A percentile compares a stretch with the other conserved stretches of the same genome.
phyloP scores from a whole-genome alignment of 139 green algal genomes.

The Closterium sp. region DNA sequence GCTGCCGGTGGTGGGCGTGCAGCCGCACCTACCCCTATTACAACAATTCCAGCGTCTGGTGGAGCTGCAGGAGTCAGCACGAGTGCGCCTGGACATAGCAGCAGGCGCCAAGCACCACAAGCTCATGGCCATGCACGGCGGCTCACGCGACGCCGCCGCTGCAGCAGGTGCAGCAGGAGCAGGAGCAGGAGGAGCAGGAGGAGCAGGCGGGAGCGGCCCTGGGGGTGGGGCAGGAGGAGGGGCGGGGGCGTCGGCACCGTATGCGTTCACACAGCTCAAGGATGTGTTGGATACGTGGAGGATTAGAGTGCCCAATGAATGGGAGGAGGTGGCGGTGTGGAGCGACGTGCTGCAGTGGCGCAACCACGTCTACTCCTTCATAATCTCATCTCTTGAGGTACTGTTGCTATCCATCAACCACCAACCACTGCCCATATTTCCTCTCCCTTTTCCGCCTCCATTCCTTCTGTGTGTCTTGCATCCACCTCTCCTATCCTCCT shows the following conservation, averaged over 20 bases:
- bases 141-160: neutral
- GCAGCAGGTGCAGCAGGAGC: conserved; percentile 9
- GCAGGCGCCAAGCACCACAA: neutral
- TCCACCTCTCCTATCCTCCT: too few species aligned
- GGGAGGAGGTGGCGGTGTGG: conserved; percentile 88
- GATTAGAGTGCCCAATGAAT: conserved; percentile 91
- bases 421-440: neutral
- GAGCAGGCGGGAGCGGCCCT: neutral
- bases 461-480: too few species aligned
- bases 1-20: conserved; percentile 76
- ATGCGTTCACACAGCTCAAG: conserved; percentile 60
- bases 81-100: conserved; percentile 7
- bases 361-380: conserved; percentile 93
- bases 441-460: too few species aligned
- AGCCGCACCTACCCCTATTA: conserved; percentile 67
- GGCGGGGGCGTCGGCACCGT: neutral
- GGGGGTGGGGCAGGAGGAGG: neutral
- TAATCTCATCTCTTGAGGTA: conserved; percentile 83
- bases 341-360: conserved; percentile 92
- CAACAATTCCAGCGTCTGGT: conserved; percentile 84
- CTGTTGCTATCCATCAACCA: neutral
- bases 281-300: conserved; percentile 89
- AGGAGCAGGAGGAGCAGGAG: neutral
- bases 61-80: conserved; percentile 73
- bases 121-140: neutral